phyloP scores from a whole-genome alignment of 768 basidiomycete genomes.

The Megacollybia marginata region DNA sequence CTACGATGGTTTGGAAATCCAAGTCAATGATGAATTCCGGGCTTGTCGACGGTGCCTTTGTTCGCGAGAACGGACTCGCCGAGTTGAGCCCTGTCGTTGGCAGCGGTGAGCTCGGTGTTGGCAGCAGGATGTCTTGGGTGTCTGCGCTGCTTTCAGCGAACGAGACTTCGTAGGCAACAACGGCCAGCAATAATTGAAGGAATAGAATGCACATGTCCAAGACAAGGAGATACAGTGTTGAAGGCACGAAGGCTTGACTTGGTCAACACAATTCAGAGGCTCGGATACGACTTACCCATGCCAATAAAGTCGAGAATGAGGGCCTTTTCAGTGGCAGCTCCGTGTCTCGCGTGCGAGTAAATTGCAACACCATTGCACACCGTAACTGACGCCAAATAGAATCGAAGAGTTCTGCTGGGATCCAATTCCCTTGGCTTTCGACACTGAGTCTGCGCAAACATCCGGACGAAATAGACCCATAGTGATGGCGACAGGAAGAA shows the following conservation, averaged over 20 bases:
- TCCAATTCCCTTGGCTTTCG: slow-evolving; percentile 63
- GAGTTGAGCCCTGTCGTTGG: slow-evolving; percentile 6
- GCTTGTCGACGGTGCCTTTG: slow-evolving; percentile 17
- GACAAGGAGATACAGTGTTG: slow-evolving; percentile 53
- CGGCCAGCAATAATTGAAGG: slow-evolving; percentile 59
- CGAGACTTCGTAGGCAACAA: slow-evolving; percentile 61
- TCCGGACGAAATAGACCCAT: slow-evolving; percentile 44
- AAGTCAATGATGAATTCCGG: slow-evolving; percentile 58
- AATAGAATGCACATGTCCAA: slow-evolving; percentile 63
- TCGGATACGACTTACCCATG: slow-evolving; percentile 42
- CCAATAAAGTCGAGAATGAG: slow-evolving; percentile 77
- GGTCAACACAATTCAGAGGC: neutral
- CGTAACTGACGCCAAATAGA: slow-evolving; percentile 55
- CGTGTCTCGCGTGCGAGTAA: slow-evolving; percentile 51
- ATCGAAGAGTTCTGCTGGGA: slow-evolving; percentile 55
- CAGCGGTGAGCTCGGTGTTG: slow-evolving; percentile 14
- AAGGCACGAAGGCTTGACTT: slow-evolving; percentile 47
- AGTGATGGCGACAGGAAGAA: slow-evolving; percentile 72
- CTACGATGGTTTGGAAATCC: slow-evolving; percentile 43
- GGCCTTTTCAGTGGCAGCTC: slow-evolving; percentile 48
- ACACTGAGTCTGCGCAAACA: slow-evolving; percentile 58
- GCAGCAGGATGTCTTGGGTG: slow-evolving; percentile 19
- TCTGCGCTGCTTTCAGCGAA: slow-evolving; percentile 29
- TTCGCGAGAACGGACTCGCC: slow-evolving; percentile 16
- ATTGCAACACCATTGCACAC: slow-evolving; percentile 52